Evolutionary conservation across 148 eudicot species (phyloP), one percentile per base, ranked within the genome.

Genomic region (Cornus controversa): DNA sequence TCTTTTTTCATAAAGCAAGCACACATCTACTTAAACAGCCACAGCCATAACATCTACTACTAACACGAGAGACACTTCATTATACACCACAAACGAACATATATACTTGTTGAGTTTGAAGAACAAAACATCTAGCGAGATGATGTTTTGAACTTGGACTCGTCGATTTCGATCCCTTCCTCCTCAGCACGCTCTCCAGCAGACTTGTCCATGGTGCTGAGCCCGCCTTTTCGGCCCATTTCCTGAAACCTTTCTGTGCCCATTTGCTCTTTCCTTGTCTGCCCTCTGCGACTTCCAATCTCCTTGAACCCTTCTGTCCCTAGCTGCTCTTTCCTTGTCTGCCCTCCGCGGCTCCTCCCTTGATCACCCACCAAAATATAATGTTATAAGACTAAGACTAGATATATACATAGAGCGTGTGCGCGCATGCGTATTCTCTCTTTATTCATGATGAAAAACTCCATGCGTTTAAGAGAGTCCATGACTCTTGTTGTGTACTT

Each of bases 311-410:
- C 82, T 37, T 74, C 77, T 18, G 72, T 79, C 27, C 87, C 84
- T 13, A 81, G 73, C 72, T 85, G 87, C 70, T 84, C 87, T 40
- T 62, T 79, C 75, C 89, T 76, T 1, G 88, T 85, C 62, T 83
- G 90, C 66, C 90, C 88, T 63, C 91, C 91, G 37, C 75, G 78
- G 86, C 87, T 88, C 66, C 89, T 80, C 81, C 91, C 91, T 88
- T 31, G 4, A 31, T 31, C 34, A 0, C n/a, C n/a, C n/a, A n/a
- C n/a, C n/a, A n/a, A n/a, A 31, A 1, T 31, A 31, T 31, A 31
- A 31, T 31, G n/a, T n/a, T n/a, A n/a, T n/a, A n/a, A n/a, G n/a
- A n/a, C n/a, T n/a, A n/a, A n/a, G n/a, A n/a, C n/a, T n/a, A n/a
- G n/a, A n/a, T n/a, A n/a, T n/a, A n/a, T n/a, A n/a, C n/a, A n/a